Evolutionary conservation across 2,329 filamentous ascomycete species (phyloP).

Genomic region (Diaporthe sp.): DNA sequence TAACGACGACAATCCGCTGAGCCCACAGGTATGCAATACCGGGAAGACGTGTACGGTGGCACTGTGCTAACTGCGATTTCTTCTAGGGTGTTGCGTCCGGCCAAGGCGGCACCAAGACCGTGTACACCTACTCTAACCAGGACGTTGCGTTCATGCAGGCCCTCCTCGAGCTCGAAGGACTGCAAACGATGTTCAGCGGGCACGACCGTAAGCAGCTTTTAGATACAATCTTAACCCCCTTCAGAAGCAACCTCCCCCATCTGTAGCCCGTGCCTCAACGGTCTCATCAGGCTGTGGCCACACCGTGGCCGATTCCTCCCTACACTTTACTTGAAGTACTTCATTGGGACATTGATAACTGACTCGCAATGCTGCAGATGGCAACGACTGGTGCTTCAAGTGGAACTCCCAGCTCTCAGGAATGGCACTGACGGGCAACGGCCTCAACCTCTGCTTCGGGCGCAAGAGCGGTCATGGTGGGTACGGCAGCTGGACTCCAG

Average conservation of each 20-base stretch:
- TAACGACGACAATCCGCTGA: conserved; percentile 59
- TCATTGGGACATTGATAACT: too few relatives aligned
- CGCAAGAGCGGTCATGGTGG: conserved; percentile 79
- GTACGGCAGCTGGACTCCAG: conserved; percentile 75
- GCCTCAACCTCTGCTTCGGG: conserved; percentile 60
- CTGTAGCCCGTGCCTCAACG: too few relatives aligned
- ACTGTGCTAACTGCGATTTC: conserved; percentile 34
- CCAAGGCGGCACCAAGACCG: conserved; percentile 17
- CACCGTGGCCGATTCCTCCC: too few relatives aligned
- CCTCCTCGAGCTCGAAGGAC: conserved; percentile 64
- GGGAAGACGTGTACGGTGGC: not conserved
- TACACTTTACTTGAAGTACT: too few relatives aligned
- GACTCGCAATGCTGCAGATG: conserved; percentile 51
- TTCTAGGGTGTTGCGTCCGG: conserved; percentile 52
- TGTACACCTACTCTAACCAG: conserved; percentile 57
- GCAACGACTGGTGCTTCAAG: conserved; percentile 69
- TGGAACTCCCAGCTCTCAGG: conserved; percentile 54
- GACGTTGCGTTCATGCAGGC: conserved; percentile 75
- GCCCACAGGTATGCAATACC: not conserved
- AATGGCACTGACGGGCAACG: conserved; percentile 54
- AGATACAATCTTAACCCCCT: too few relatives aligned
- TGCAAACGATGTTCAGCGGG: conserved; percentile 73
- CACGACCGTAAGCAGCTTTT: conserved; percentile 64
- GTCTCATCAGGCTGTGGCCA: too few relatives aligned
- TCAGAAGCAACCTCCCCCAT: too few relatives aligned